Conservation (phyloP, 257 asterid species). For the Solanum tarijense region DNA sequence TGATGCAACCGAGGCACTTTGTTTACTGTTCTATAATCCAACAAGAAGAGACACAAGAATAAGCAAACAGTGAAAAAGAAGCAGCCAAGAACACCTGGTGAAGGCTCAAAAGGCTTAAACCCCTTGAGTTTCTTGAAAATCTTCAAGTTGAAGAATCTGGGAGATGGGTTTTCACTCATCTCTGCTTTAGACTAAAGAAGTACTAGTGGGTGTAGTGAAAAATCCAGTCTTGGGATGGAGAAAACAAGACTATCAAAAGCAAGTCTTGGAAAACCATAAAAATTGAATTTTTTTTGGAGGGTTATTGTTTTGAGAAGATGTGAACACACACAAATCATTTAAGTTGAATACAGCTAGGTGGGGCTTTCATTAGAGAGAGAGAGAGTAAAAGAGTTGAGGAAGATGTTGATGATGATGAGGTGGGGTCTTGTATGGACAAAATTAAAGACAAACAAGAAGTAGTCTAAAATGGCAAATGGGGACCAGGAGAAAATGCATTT, state of each 20-base stretch:
- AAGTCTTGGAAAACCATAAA: neutral
- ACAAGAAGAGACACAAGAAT: slow-evolving; percentile 32
- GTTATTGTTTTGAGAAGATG: neutral
- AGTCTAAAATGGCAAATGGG: neutral
- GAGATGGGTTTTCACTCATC: slow-evolving; percentile 23
- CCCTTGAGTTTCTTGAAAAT: slow-evolving; percentile 53
- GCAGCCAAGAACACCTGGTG: slow-evolving; percentile 43
- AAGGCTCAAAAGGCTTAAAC: slow-evolving; percentile 38
- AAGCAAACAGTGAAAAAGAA: slow-evolving; percentile 45
- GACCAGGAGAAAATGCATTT: neutral
- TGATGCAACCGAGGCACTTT: slow-evolving; percentile 19
- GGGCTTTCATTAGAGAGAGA: neutral
- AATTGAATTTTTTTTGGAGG: neutral
- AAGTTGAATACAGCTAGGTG: neutral
- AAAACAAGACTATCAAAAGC: neutral
- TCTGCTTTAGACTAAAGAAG: neutral
- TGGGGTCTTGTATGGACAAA: neutral
- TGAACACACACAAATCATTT: neutral
- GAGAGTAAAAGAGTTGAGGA: neutral
- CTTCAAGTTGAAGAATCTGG: slow-evolving; percentile 17
- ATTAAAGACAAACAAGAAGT: neutral
- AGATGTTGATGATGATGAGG: neutral
- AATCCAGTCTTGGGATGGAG: neutral
- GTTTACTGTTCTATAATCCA: slow-evolving; percentile 41
- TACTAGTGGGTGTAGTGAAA: neutral